Evolutionary conservation across 2,329 filamentous ascomycete species (phyloP).

Genomic region (Cladosporium sp.): DNA sequence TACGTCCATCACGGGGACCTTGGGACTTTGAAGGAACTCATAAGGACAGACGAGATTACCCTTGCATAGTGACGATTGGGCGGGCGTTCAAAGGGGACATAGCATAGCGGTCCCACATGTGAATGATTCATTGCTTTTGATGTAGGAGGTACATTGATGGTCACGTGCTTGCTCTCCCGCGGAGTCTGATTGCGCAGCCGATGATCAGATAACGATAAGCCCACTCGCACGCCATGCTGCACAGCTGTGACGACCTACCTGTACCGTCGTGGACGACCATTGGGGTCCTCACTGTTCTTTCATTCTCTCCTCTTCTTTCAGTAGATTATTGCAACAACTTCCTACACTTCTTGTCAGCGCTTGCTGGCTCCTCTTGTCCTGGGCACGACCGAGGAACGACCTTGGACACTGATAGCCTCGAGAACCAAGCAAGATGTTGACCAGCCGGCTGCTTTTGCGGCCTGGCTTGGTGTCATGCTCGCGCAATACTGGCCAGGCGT

Average conservation of each 20-base stretch:
- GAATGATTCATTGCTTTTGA: too few relatives aligned
- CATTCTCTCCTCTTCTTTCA: background rate
- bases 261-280: background rate
- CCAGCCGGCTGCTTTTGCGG: constrained; percentile 14
- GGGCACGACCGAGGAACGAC: too few relatives aligned
- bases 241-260: background rate
- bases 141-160: too few relatives aligned
- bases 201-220: constrained; percentile 10
- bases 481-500: background rate
- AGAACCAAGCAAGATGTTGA: background rate
- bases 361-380: background rate
- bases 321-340: too few relatives aligned
- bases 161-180: background rate
- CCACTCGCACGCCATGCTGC: background rate
- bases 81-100: background rate
- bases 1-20: constrained; percentile 26
- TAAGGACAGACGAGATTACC: too few relatives aligned
- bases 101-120: background rate
- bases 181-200: background rate
- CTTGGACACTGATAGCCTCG: too few relatives aligned
- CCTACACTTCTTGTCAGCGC: background rate
- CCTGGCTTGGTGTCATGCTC: constrained; percentile 13
- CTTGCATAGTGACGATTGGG: background rate
- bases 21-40: background rate
- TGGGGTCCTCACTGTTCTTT: background rate